Evolutionary conservation across 768 basidiomycete species (phyloP), one percentile per base, ranked within the genome.

Genomic region (Leccinum aurantiacum): DNA sequence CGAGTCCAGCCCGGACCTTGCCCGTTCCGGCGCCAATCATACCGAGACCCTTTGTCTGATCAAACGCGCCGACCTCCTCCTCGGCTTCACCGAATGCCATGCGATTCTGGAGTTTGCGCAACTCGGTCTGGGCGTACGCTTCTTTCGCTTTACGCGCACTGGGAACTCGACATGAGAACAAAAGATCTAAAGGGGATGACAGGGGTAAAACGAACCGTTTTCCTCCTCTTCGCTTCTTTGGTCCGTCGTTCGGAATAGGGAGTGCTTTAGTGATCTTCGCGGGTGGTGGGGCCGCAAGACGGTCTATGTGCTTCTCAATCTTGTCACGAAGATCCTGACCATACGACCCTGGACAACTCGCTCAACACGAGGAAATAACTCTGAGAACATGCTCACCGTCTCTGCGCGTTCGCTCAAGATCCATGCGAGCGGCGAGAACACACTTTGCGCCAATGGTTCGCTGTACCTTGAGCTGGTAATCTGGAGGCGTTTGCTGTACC

Each of bases 81-180:
- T 98, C 97, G 1, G 89, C 90, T 74, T 96, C 89, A 46, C 96
- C 97, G 67, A 99, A 98, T 57, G 80, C 86, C 90, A 98, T 91
- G 51, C 97, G 86, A 73, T 99, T 99, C 77, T 98, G 96, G 63
- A 97, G 80, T 76, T 98, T 98, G 63, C 95, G 88, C 49, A 99
- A 79, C 72, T 99, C 97, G 2, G 97, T 98, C 75, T 94, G 91
- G 5, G 94, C 95, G 69, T 95, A 95, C 1, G 94, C 95, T 75
- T 98, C 97, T 71, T 99, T 99, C n/a, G 94, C 91, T 72, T 98
- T 96, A 50, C 97, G 87, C 1, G 96, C 97, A 8, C 95, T 97
- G 38, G 4, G 11, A 57, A 25, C 31, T 27, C 24, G 13, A 44
- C 2, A 13, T 65, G 51, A 65, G 52, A 55, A 35, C 25, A 6